Base-by-base conservation (phyloP, 1,139 yeast species). In the Casaregolazyma suthepensis region DNA sequence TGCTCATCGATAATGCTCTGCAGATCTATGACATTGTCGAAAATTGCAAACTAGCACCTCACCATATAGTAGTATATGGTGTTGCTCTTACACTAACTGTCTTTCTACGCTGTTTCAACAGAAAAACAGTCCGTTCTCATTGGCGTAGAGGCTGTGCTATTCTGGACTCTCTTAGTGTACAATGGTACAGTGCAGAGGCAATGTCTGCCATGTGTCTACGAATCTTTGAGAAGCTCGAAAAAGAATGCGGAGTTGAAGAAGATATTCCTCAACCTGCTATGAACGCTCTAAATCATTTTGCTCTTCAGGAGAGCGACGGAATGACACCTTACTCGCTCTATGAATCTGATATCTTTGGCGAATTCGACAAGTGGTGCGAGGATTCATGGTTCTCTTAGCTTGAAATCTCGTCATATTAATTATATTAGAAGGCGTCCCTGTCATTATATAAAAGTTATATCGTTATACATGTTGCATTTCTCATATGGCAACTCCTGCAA, bases 181-280 rank as follows among this genome's bases (percentile, higher is more conserved):
- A 54, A 45, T 65, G 68, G 68, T 65, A 67, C 66, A 58, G 64
- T 1, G 67, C 68, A 1, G 66, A 64, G 46, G 65, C 67, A 13
- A 59, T 65, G 63, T 52, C 63, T n/a, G 56, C 59, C 17, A 63
- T 65, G 67, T 63, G 65, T 22, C 50, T 56, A 15, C 55, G 61
- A 5, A 61, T 63, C 10, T 65, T 65, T 54, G 60, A 57, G n/a
- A 61, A 57, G 56, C 57, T 65, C 4, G 65, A 63, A 38, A 54
- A 52, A 9, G 63, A 62, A 20, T 51, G 54, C 51, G 50, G 56
- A 17, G 18, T 6, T 6, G 35, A 44, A 12, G 35, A 23, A 35
- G 46, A 44, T 13, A 15, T 44, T 15, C 46, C 29, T 13, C 31
- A 44, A 9, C 46, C 46, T 3, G 46, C 46, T 5, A 5, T 9